A percentile compares a stretch with the other conserved stretches of the same genome.
Evolutionary conservation across 2,329 filamentous ascomycete species (phyloP).

Genomic region (Fusarium sp.): DNA sequence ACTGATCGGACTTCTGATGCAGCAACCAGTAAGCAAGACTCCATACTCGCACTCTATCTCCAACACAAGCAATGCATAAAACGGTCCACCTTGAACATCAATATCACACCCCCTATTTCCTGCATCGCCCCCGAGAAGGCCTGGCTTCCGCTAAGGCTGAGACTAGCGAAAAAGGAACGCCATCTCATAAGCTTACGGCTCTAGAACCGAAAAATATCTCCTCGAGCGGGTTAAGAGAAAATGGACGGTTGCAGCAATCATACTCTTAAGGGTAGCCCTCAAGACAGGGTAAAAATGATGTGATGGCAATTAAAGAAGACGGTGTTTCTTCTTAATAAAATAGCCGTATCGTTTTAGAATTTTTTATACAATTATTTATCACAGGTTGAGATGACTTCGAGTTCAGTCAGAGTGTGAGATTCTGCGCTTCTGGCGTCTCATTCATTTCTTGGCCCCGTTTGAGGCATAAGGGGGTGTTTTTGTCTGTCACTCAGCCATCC

Average conservation of each 20-base stretch:
- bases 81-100: not conserved
- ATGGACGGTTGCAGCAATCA: not conserved
- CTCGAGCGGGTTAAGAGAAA: not conserved
- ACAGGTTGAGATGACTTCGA: not conserved
- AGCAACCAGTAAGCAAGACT: not conserved
- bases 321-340: not conserved
- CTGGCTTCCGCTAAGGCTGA: slow-evolving; percentile 2
- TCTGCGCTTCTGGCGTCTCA: not conserved
- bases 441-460: slow-evolving; percentile 24
- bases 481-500: not conserved
- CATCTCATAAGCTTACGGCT: not conserved
- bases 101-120: slow-evolving; percentile 9
- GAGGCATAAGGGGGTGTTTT: slow-evolving; percentile 15
- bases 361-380: not conserved
- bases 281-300: not conserved
- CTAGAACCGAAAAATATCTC: not conserved
- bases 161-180: not conserved
- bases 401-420: not conserved
- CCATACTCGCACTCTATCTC: not conserved
- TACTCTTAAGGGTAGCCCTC: not conserved
- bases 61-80: not conserved
- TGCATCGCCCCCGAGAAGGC: not conserved
- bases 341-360: not conserved
- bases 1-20: not conserved
- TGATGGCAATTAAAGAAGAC: not conserved